These are phyloP conservation scores for Metarhizium guizhouense DNA, from an alignment of 2,329 filamentous ascomycete genomes.

Conservation along the genomic window DNA sequence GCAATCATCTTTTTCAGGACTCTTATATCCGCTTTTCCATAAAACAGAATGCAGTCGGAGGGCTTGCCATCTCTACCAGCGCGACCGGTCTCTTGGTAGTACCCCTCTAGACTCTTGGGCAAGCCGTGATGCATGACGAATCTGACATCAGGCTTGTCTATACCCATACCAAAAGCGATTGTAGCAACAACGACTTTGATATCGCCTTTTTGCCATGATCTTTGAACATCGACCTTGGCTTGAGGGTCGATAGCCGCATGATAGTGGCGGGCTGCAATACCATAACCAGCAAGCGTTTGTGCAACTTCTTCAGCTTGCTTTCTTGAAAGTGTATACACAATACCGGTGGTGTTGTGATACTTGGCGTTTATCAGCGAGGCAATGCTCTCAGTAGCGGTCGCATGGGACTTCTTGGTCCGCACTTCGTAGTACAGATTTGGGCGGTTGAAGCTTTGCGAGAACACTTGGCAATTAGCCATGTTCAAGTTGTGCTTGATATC, in stretches of 20 bases:
- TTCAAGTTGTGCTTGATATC: slow-evolving; percentile 89
- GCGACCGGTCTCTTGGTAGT: slow-evolving; percentile 95
- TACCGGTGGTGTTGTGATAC: slow-evolving; percentile 69
- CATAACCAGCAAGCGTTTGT: slow-evolving; percentile 50
- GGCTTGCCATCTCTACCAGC: slow-evolving; percentile 83
- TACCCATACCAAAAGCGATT: slow-evolving; percentile 99
- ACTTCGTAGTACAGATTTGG: slow-evolving; percentile 90
- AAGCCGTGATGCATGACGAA: slow-evolving; percentile 92
- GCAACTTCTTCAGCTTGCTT: slow-evolving; percentile 78
- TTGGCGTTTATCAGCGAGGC: slow-evolving; percentile 59
- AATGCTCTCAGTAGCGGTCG: slow-evolving; percentile 34
- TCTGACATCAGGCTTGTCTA: slow-evolving; percentile 92
- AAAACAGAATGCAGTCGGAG: slow-evolving; percentile 87
- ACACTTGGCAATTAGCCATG: slow-evolving; percentile 69
- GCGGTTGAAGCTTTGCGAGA: slow-evolving; percentile 93
- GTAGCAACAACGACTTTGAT: slow-evolving; percentile 92
- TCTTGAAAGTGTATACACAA: slow-evolving; percentile 86
- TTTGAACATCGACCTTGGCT: slow-evolving; percentile 64
- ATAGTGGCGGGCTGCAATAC: slow-evolving; percentile 73
- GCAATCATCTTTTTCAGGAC: slow-evolving; percentile 73
- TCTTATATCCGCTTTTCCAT: slow-evolving; percentile 67
- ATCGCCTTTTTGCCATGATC: slow-evolving; percentile 69
- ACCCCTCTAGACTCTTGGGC: slow-evolving; percentile 92
- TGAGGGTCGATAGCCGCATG: slow-evolving; percentile 68
- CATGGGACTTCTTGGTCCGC: slow-evolving; percentile 56